Percentiles rank a stretch among this genome's conserved stretches.
phyloP scores from a whole-genome alignment of 2,329 filamentous ascomycete genomes.

The Sphaerulina vaccinii region DNA sequence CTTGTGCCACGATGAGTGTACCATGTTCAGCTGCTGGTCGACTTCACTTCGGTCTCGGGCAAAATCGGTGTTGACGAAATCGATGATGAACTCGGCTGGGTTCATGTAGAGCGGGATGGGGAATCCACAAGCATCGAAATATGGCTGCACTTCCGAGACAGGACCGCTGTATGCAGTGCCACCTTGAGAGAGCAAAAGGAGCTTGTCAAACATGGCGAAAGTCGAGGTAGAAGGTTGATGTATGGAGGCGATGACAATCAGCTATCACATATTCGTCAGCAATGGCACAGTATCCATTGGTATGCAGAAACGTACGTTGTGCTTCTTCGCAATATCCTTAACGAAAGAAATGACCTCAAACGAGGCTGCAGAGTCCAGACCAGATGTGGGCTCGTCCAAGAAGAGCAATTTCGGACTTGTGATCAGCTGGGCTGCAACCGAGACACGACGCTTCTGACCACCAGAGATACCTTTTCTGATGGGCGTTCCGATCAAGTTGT shows the following conservation, averaged over 20 bases:
- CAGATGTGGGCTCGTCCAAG: constrained; percentile 80
- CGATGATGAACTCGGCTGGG: constrained; percentile 76
- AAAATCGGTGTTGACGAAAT: constrained; percentile 78
- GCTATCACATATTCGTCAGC: constrained; percentile 41
- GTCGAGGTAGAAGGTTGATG: constrained; percentile 81
- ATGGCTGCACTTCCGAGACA: constrained; percentile 55
- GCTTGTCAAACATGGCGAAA: constrained; percentile 76
- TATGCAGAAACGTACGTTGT: constrained; percentile 54
- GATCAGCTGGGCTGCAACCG: constrained; percentile 77
- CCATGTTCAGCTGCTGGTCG: constrained; percentile 50
- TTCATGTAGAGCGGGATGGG: constrained; percentile 70
- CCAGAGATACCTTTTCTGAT: constrained; percentile 81
- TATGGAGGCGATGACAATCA: constrained; percentile 78
- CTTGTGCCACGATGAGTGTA: constrained; percentile 57
- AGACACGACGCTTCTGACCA: constrained; percentile 78
- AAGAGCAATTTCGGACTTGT: constrained; percentile 79
- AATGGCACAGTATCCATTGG: not conserved
- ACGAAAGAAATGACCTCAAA: constrained; percentile 75
- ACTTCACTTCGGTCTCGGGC: constrained; percentile 51
- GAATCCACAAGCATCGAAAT: constrained; percentile 63
- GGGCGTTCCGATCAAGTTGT: constrained; percentile 76
- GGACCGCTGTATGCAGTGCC: constrained; percentile 72
- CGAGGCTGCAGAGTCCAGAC: constrained; percentile 74
- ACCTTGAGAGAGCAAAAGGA: constrained; percentile 70
- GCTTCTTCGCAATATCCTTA: constrained; percentile 61